phyloP scores from a whole-genome alignment of 139 green algal species.

The Chlamydomonas applanata region DNA sequence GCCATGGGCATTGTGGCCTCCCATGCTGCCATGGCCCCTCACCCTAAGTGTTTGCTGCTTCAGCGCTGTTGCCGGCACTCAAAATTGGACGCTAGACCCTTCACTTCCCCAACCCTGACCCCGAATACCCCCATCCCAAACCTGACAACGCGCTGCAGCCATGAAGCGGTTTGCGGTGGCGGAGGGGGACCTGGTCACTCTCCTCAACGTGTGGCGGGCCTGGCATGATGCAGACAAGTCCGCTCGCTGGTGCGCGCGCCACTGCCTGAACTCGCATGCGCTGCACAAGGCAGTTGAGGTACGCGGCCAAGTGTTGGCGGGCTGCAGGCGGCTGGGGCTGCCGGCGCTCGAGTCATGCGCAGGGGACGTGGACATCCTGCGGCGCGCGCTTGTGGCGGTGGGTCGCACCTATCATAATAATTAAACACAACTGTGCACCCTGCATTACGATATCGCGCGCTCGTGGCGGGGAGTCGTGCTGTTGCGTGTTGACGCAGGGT shows the following conservation, averaged over 20 bases:
- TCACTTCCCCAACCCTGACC: no score
- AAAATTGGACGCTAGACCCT: no score
- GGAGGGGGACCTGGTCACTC: conserved; percentile 70
- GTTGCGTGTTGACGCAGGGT: no score
- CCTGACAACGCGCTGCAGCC: no score
- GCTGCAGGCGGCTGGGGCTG: conserved; percentile 57
- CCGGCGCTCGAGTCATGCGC: conserved; percentile 25
- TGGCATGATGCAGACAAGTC: conserved; percentile 60
- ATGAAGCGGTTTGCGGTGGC: conserved; percentile 65
- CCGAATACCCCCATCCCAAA: no score
- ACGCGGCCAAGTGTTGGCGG: conserved; percentile 36
- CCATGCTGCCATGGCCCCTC: no score
- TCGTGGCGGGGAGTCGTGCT: no score
- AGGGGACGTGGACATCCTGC: conserved; percentile 38
- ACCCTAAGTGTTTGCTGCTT: no score
- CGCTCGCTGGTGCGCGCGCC: conserved; percentile 29
- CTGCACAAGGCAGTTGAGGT: conserved; percentile 75
- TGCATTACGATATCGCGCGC: no score
- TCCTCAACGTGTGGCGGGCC: conserved; percentile 78
- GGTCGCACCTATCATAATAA: not conserved
- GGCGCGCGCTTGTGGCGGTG: conserved; percentile 13
- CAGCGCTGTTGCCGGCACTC: not conserved
- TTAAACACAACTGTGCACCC: no score
- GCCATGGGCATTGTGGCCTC: no score
- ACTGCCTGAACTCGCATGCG: conserved; percentile 71